Evolutionary conservation across 2,329 filamentous ascomycete species (phyloP), one percentile per base, ranked within the genome.

Genomic region (Ascochyta viciae-villosae): DNA sequence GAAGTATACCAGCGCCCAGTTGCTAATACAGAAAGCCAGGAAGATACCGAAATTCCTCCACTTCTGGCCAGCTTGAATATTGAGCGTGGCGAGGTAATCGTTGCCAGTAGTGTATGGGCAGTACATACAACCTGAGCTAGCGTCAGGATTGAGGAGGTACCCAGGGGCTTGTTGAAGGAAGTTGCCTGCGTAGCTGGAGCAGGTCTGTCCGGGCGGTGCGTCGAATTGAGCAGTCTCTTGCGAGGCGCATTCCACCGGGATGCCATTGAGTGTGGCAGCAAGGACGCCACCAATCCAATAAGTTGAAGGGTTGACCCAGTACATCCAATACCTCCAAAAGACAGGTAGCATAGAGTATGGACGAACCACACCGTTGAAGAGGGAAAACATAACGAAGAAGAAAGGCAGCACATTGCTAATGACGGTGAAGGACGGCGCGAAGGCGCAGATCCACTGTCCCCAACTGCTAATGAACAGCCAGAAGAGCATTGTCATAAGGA

Each of bases 381-480:
- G 76, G 37, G 82, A 83, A 67, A 90, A 88, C 80, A 91, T 87
- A 73, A 92, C 86, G 77, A 93, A 90, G 82, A 93, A 91, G 79
- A 93, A 92, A 0, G 90, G 90, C 5, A 92, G 79, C 1, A 75
- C 67, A 68, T 93, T 92, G 39, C 86, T 86, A 62, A 93, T 91
- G 60, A 92, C 89, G 0, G 89, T 91, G 76, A 92, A 92, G 37
- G 82, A 87, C 0, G 90, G 90, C 0, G 90, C 89, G 74, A 92
- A 92, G 0, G 91, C 90, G 60, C 87, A 90, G 64, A 95, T 91
- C 89, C 89, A 94, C 72, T 92, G 90, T 19, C 89, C 91, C 90
- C 88, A 93, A 63, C 82, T 87, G 29, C 83, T 84, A 72, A 87
- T 84, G 81, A 92, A 93, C 7, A 93, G 74, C 79, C 87, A 91